Base-by-base conservation (phyloP, 257 asterid genomes). In the Solanum gracilifrons region DNA sequence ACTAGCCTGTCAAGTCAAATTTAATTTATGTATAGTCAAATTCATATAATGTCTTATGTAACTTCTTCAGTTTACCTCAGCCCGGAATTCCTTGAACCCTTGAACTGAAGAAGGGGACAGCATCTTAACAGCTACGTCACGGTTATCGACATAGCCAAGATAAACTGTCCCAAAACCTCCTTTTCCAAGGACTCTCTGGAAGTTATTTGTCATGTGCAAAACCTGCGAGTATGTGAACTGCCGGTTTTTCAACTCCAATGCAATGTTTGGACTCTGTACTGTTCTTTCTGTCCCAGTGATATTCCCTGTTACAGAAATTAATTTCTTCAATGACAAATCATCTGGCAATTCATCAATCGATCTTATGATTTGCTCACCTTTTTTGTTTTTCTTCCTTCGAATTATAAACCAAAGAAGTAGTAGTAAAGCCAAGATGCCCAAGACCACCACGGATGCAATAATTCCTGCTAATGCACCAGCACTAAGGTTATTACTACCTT, bases 131-230 rank as follows among this genome's bases (percentile, higher is more conserved):
- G 90, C 88, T 1, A 88, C 86, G 35, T 85, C 86, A 39, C 39
- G 33, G 9, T 74, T 74, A 51, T 75, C 88, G 8, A 85, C n/a
- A 76, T 27, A 85, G 35, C 88, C 90, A 76, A 83, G 88, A 55
- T 88, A 88, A 23, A 88, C 88, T 29, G 71, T 88, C 2, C 90
- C 88, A 76, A 88, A 88, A 35, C 90, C 88, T 62, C 90, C 90
- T 60, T 85, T 75, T 6, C 90, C 90, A 32, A 88, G 48, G 8
- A 84, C 39, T 74, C 51, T 85, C 68, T 88, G 55, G 43, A 88
- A 84, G 83, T 88, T 88, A 33, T 85, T 88, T 41, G 90, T 88
- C 5, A 88, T 58, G 35, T 32, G 9, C 33, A 88, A 60, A 1
- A 88, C 82, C 69, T 88, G 86, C 1, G 87, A 48, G 55, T 88